Evolutionary conservation across 306 rosid species (phyloP), one percentile per base, ranked within the genome.

Genomic region (Oxytropis ochrocephala): DNA sequence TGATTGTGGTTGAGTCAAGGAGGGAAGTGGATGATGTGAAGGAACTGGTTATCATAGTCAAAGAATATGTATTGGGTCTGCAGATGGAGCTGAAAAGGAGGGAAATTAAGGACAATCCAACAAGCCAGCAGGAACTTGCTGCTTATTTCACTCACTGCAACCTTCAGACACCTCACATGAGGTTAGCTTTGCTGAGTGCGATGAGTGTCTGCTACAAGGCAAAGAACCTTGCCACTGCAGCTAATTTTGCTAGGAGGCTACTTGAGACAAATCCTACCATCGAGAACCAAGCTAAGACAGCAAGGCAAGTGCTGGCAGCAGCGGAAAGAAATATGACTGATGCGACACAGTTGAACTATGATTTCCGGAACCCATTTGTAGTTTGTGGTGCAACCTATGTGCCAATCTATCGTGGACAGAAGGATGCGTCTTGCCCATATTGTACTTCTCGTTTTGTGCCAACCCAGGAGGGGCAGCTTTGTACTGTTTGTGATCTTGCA

Each of bases 101-200:
- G 85, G 98, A 92, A 69, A 30, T 79, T 0, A 82, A 66, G 77
- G 96, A 86, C 69, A 29, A 85, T 78, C 85, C 85, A 7, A 73
- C 71, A 49, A 87, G 90, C 16, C 96, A 86, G 76, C 96, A 87
- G 80, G 98, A 92, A 85, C 96, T 92, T 58, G 98, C 98, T 3
- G 96, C 98, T 36, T 92, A 92, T 86, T 92, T 92, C 79, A 92
- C 98, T 12, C 96, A 92, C 83, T 92, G 98, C 83, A 83, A 90
- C 79, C 96, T 92, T 79, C 98, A 90, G 61, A 8, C 76, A 73
- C 93, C 98, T 75, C 98, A 92, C 81, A 69, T 92, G 78, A 88
- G 96, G 87, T 82, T 92, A 74, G 98, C 93, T 41, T 69, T 92
- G 84, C 68, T 4, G n/a, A 86, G 43, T 66, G 98, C 97, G 16